Evolutionary conservation across 1,284 basidiomycete genomes (phyloP).

Genomic region (Mycosarcoma maydis): DNA sequence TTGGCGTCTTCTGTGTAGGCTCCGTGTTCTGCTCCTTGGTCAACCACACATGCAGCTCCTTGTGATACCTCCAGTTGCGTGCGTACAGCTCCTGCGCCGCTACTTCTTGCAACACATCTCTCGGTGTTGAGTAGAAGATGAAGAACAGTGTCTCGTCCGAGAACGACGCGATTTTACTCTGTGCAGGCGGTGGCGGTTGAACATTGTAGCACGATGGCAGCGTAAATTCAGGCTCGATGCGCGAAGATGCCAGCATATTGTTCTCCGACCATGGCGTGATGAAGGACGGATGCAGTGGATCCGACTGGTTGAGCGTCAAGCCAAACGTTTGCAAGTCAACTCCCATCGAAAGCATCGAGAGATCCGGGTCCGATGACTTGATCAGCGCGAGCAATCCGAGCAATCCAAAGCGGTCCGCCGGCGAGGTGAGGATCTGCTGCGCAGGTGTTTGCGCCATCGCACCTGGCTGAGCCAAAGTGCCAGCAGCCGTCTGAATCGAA

Average conservation of each 20-base stretch:
- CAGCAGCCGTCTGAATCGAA: constrained; percentile 8
- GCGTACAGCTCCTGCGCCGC: constrained; percentile 96
- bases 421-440: constrained; percentile 90
- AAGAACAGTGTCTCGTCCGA: constrained; percentile 98
- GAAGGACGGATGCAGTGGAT: constrained; percentile 89
- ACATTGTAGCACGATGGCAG: constrained; percentile 94
- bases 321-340: constrained; percentile 93
- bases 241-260: constrained; percentile 80
- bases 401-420: constrained; percentile 94
- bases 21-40: constrained; percentile 88
- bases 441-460: constrained; percentile 74
- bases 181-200: constrained; percentile 86
- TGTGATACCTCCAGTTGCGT: constrained; percentile 98
- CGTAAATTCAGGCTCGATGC: constrained; percentile 83
- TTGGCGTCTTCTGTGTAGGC: constrained; percentile 85
- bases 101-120: constrained; percentile 92
- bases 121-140: constrained; percentile 95
- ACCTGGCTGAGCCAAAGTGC: constrained; percentile 19
- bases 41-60: constrained; percentile 91
- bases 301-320: constrained; percentile 83
- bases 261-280: constrained; percentile 97
- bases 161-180: constrained; percentile 86
- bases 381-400: constrained; percentile 88
- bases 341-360: constrained; percentile 84
- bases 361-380: constrained; percentile 87